Base-by-base conservation (phyloP, 257 asterid genomes). In the Lavandula angustifolia region DNA sequence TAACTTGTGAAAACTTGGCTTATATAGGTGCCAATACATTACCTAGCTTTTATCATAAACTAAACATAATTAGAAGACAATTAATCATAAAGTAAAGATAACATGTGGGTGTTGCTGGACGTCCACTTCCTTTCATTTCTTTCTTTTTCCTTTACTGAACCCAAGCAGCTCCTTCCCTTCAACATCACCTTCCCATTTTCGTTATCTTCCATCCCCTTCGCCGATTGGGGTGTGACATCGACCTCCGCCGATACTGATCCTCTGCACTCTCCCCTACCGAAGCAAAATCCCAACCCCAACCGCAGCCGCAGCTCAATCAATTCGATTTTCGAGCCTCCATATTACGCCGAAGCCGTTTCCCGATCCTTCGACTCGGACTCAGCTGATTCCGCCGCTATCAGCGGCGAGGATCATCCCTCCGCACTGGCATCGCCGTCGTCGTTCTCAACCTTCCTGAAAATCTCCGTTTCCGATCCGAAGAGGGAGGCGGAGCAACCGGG, bases 261-360 rank as follows among this genome's bases (percentile, higher is more conserved):
- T 37, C 46, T 17, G 54, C 79, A 44, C 69, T 66, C 81, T 14
- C 64, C 86, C 56, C 73, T 67, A 1, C 48, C 71, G 46, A 80
- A 72, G 64, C 84, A 67, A 66, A 50, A 71, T 80, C 83, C 73
- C 47, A 79, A 64, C 78, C 85, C 87, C 47, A 79, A 54, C 76
- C 75, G 59, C 29, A 22, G 27, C 27, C 27, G 27, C 27, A 72
- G 69, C 67, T 73, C 92, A 68, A 82, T 85, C 50, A 80, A 85
- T 63, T 74, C 94, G 70, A 76, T 92, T 71, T 88, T 92, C 59
- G 99, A 92, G 54, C 99, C 99, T 49, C 99, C 99, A 12, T 92
- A 97, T n/a, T 89, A 92, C 31, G 95, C 96, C 4, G 99, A 92
- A 54, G 97, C 96, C n/a, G 85, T 87, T 56, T 94, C 89, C 78